phyloP scores from a whole-genome alignment of 495 filamentous ascomycete genomes.

The Talaromyces borbonicus region DNA sequence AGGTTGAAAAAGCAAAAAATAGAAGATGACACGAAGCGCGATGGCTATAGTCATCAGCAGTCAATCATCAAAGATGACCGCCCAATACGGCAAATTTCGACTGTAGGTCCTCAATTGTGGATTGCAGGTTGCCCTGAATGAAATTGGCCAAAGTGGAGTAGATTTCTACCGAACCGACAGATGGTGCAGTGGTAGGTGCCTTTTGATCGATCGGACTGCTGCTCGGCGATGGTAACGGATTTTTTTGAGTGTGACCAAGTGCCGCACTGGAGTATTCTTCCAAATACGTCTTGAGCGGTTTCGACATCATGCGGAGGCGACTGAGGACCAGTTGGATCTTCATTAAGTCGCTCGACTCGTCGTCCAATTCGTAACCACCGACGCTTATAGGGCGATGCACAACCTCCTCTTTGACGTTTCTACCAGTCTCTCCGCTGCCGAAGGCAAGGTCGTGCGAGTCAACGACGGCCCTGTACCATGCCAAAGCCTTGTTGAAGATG shows the following conservation, averaged over 20 bases:
- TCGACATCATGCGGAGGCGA: constrained; percentile 15
- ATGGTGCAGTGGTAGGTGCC: not conserved
- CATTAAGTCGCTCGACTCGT: constrained; percentile 13
- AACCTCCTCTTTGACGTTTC: constrained; percentile 10
- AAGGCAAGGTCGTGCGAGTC: not conserved
- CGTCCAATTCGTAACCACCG: constrained; percentile 16
- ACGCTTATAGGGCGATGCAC: constrained; percentile 17
- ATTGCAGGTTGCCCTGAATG: constrained; percentile 3
- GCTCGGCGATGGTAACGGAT: not conserved
- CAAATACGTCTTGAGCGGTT: constrained; percentile 11
- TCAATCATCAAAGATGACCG: not conserved
- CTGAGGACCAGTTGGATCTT: constrained; percentile 17
- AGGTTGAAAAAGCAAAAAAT: constrained; percentile 1
- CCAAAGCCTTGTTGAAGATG: constrained; percentile 8
- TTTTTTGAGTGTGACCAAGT: not conserved
- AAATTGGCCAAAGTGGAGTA: constrained; percentile 8
- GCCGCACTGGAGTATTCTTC: not conserved
- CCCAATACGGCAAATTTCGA: constrained; percentile 2
- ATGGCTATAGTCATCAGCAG: not conserved
- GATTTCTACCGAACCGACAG: not conserved
- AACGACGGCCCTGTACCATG: constrained; percentile 9
- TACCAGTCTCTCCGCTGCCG: not conserved
- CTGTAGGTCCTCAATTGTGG: constrained; percentile 7
- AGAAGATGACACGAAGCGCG: no score
- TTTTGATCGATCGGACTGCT: not conserved